Conservation (phyloP, 108 stramenopile genomes). For the Nitzschia palea region DNA sequence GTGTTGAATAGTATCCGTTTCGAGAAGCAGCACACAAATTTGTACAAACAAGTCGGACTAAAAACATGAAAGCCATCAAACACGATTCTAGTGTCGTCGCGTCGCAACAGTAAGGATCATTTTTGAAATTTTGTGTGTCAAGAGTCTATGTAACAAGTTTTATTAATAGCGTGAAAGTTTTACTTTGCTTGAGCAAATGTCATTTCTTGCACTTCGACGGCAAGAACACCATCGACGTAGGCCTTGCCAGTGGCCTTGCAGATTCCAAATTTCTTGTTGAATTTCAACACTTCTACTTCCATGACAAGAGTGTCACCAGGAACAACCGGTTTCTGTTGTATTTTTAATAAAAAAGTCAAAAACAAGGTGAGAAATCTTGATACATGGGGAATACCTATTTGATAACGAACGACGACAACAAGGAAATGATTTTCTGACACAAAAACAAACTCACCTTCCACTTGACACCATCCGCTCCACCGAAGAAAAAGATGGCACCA, state of each 20-base stretch:
- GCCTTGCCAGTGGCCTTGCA: constrained; percentile 83
- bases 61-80: too few relatives aligned
- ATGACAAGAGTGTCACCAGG: constrained; percentile 95
- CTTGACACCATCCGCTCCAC: constrained; percentile 95
- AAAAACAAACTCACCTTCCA: constrained; percentile 81
- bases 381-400: too few relatives aligned
- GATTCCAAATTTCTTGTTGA: constrained; percentile 86
- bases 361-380: not conserved
- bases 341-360: not conserved
- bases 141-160: too few relatives aligned
- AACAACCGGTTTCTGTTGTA: constrained; percentile 86
- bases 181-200: constrained; percentile 72
- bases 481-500: constrained; percentile 95
- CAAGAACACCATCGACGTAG: constrained; percentile 87
- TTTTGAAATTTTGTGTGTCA: too few relatives aligned
- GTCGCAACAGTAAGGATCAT: too few relatives aligned
- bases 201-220: constrained; percentile 85
- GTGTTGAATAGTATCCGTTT: too few relatives aligned
- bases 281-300: constrained; percentile 93
- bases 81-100: too few relatives aligned
- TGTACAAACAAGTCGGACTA: too few relatives aligned
- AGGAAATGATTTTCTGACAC: too few relatives aligned
- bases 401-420: too few relatives aligned
- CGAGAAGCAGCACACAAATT: too few relatives aligned
- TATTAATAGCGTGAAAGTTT: too few relatives aligned